phyloP scores from a whole-genome alignment of 2,329 filamentous ascomycete genomes.

The Westerdykella ornata region DNA sequence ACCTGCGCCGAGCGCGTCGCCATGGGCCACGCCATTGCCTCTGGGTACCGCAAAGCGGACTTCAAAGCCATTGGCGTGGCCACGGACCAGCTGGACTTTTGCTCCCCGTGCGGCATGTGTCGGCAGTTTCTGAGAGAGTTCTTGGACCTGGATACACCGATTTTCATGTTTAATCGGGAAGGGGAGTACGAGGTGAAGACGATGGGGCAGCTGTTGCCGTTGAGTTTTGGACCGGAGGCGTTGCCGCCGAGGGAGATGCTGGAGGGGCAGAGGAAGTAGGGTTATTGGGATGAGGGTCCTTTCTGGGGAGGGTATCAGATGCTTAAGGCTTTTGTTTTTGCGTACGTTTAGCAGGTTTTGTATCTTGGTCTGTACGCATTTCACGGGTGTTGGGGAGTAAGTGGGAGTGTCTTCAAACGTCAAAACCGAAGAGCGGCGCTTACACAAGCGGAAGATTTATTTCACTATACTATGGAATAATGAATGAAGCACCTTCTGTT shows the following conservation, averaged over 20 bases:
- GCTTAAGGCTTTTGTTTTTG: too few species aligned
- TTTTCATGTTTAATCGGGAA: conserved; percentile 89
- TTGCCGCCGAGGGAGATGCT: conserved; percentile 34
- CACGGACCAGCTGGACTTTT: conserved; percentile 58
- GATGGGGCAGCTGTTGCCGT: conserved; percentile 55
- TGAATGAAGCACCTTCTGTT: too few species aligned
- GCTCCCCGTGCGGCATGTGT: conserved; percentile 85
- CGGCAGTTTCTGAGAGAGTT: conserved; percentile 64
- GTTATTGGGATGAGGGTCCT: conserved; percentile 18
- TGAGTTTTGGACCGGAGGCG: conserved; percentile 50
- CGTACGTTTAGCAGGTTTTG: too few species aligned
- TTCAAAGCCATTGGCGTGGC: conserved; percentile 72
- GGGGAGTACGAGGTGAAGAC: conserved; percentile 64
- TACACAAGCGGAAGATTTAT: too few species aligned
- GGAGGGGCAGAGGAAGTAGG: conserved; percentile 22
- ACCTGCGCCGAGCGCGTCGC: conserved; percentile 90
- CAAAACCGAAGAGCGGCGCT: too few species aligned
- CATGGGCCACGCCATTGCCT: conserved; percentile 68
- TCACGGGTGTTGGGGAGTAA: too few species aligned
- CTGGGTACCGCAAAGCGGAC: conserved; percentile 42
- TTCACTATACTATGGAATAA: too few species aligned
- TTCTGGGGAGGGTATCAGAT: too few species aligned
- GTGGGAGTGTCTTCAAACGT: too few species aligned
- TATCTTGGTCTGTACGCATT: too few species aligned
- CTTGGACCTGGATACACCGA: conserved; percentile 51